phyloP scores from a whole-genome alignment of 495 filamentous ascomycete species.

The Penicillium salamii region DNA sequence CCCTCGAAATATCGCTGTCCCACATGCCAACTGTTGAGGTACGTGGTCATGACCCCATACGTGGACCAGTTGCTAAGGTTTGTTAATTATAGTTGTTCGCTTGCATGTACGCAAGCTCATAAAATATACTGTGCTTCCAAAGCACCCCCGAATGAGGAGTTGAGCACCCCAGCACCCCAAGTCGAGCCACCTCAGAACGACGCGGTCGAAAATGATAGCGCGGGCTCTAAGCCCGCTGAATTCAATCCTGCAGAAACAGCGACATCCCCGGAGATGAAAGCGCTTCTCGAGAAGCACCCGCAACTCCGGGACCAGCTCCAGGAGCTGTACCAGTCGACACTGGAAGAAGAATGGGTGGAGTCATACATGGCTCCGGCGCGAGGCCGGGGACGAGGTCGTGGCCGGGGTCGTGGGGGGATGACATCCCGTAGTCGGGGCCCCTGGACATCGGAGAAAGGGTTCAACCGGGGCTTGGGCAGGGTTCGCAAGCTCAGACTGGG shows the following conservation, averaged over 20 bases:
- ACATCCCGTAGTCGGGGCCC: slow-evolving; percentile 35
- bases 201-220: background rate
- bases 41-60: slow-evolving; percentile 18
- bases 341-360: slow-evolving; percentile 45
- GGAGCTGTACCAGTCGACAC: slow-evolving; percentile 51
- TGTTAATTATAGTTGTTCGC: slow-evolving; percentile 58
- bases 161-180: slow-evolving; percentile 21
- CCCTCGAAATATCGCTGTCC: slow-evolving; percentile 65
- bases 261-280: slow-evolving; percentile 43
- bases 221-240: background rate
- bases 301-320: slow-evolving; percentile 46
- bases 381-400: slow-evolving; percentile 26
- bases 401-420: slow-evolving; percentile 41
- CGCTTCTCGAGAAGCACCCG: slow-evolving; percentile 52
- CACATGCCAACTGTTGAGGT: slow-evolving; percentile 61
- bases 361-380: slow-evolving; percentile 18
- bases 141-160: slow-evolving; percentile 28
- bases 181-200: slow-evolving; percentile 10
- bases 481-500: slow-evolving; percentile 38
- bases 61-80: slow-evolving; percentile 6
- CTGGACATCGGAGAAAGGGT: slow-evolving; percentile 47
- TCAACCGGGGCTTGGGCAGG: slow-evolving; percentile 41
- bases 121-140: slow-evolving; percentile 50
- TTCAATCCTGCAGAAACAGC: slow-evolving; percentile 18
- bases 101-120: slow-evolving; percentile 65